Conservation (phyloP, 2,329 filamentous ascomycete species). For the Ascochyta rabiei region DNA sequence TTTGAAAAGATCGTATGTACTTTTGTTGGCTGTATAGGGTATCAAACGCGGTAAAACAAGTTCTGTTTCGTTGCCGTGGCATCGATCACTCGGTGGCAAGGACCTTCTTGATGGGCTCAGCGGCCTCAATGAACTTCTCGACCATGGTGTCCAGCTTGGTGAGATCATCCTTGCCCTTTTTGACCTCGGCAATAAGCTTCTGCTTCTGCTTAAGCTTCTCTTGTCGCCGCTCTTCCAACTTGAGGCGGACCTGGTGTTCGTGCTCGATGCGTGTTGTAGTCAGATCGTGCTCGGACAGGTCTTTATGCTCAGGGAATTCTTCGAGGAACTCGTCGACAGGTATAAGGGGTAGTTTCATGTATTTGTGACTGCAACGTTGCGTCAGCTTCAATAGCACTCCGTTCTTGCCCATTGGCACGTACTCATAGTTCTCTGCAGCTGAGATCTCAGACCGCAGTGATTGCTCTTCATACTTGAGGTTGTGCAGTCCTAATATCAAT, state of each 20-base stretch:
- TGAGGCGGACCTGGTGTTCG: conserved; percentile 82
- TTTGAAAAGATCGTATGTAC: not conserved
- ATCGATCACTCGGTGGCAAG: conserved; percentile 71
- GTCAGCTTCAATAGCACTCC: conserved; percentile 10
- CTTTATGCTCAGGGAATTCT: conserved; percentile 74
- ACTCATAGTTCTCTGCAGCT: conserved; percentile 92
- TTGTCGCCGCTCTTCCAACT: conserved; percentile 82
- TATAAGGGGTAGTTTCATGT: conserved; percentile 84
- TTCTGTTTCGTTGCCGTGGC: not conserved
- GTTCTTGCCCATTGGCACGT: conserved; percentile 47
- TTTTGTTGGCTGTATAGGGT: conserved; percentile 19
- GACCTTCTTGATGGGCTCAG: conserved; percentile 84
- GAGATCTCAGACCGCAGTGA: conserved; percentile 89
- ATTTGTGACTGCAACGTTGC: conserved; percentile 71
- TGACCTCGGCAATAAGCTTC: conserved; percentile 75
- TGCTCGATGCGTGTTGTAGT: conserved; percentile 92
- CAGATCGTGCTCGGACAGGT: conserved; percentile 75
- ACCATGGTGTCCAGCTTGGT: conserved; percentile 89
- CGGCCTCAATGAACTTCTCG: conserved; percentile 91
- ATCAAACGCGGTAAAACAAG: conserved; percentile 15
- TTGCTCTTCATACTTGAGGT: conserved; percentile 93
- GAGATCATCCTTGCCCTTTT: conserved; percentile 90
- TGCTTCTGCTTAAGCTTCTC: conserved; percentile 67
- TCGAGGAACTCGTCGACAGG: conserved; percentile 80
- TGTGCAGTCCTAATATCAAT: conserved; percentile 90